phyloP scores from a whole-genome alignment of 257 asterid species.

The Misopates orontium region DNA sequence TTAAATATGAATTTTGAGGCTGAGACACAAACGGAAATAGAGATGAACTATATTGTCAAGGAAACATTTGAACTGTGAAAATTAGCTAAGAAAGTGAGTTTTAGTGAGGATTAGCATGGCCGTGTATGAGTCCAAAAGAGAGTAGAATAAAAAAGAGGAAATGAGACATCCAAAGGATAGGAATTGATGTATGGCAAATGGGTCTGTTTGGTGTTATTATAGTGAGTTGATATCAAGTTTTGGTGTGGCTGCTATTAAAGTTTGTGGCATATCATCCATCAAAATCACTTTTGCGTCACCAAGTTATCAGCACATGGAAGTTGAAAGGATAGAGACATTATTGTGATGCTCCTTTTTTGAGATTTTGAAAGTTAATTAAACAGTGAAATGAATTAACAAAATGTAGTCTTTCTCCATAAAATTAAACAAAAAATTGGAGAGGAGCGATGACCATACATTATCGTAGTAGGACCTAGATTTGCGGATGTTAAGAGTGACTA shows the following conservation, averaged over 20 bases:
- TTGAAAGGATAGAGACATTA: conserved; percentile 2
- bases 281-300: conserved; percentile 18
- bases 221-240: neutral
- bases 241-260: conserved; percentile 15
- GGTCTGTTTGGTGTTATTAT: conserved; percentile 22
- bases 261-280: neutral
- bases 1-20: conserved; percentile 14
- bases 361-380: neutral
- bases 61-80: conserved; percentile 7
- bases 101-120: conserved; percentile 20
- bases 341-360: conserved; percentile 18
- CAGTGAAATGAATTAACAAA: neutral
- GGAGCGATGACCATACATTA: too few relatives aligned
- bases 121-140: conserved; percentile 46
- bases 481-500: too few relatives aligned
- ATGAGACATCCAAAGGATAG: conserved; percentile 36
- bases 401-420: too few relatives aligned
- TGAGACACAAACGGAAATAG: neutral
- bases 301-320: conserved; percentile 5
- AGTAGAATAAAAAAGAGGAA: conserved; percentile 42
- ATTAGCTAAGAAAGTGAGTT: neutral
- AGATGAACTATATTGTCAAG: neutral
- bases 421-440: too few relatives aligned
- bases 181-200: conserved; percentile 16
- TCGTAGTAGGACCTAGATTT: too few relatives aligned